Evolutionary conservation across 257 asterid genomes (phyloP).

Genomic region (Plantago ovata): DNA sequence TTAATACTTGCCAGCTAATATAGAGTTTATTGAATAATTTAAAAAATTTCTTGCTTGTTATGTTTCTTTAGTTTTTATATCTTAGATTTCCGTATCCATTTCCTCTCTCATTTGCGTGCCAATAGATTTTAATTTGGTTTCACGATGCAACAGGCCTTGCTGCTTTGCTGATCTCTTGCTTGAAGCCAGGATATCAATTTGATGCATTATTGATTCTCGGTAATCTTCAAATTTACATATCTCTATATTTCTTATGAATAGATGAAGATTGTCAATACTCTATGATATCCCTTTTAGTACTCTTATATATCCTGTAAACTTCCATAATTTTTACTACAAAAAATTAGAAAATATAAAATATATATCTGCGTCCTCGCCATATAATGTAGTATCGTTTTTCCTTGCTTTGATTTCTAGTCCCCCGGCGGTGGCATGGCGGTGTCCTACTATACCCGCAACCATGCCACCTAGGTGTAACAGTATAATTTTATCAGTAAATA

Average conservation of each 20-base stretch:
- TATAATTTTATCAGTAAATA: neutral
- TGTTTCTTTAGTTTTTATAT: neutral
- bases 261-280: too few relatives aligned
- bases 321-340: too few relatives aligned
- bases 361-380: too few relatives aligned
- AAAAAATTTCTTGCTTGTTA: neutral
- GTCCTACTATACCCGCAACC: too few relatives aligned
- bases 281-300: too few relatives aligned
- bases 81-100: slow-evolving; percentile 1
- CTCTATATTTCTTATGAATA: too few relatives aligned
- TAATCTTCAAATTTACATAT: slow-evolving; percentile 23
- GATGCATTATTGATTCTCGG: slow-evolving; percentile 92
- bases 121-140: slow-evolving; percentile 20
- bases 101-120: slow-evolving; percentile 5
- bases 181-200: slow-evolving; percentile 82
- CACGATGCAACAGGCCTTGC: slow-evolving; percentile 59
- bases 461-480: too few relatives aligned
- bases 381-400: too few relatives aligned
- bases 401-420: too few relatives aligned
- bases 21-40: slow-evolving; percentile 6
- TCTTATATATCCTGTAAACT: too few relatives aligned
- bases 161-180: slow-evolving; percentile 45
- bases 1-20: slow-evolving; percentile 4
- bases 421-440: too few relatives aligned
- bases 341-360: too few relatives aligned